Percentiles rank a stretch among this genome's conserved stretches.
Evolutionary conservation across 495 filamentous ascomycete genomes (phyloP).

Genomic region (Chaetomium tenue): DNA sequence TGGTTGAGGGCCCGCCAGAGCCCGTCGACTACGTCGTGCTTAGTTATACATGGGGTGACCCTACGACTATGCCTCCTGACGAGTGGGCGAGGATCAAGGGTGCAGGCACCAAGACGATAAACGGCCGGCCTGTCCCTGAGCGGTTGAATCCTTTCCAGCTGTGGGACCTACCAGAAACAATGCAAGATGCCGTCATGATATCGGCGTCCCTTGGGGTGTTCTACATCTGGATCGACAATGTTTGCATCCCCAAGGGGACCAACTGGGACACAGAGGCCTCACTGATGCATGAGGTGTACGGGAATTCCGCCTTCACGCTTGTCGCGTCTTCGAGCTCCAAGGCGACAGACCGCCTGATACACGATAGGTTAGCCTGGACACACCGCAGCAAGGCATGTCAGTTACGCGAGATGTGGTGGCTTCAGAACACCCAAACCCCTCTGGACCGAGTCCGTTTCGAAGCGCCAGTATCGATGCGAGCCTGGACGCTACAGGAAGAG

Average conservation of each 20-base stretch:
- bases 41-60: conserved; percentile 39
- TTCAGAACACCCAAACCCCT: conserved; percentile 27
- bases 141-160: conserved; percentile 26
- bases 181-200: conserved; percentile 35
- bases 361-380: conserved; percentile 30
- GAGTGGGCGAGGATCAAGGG: conserved; percentile 38
- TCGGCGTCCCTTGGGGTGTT: conserved; percentile 24
- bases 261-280: conserved; percentile 37
- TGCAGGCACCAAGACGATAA: conserved; percentile 31
- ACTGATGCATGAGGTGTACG: conserved; percentile 38
- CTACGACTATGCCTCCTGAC: conserved; percentile 27
- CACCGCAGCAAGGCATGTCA: conserved; percentile 30
- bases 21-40: conserved; percentile 36
- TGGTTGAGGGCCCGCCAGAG: conserved; percentile 20
- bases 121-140: conserved; percentile 30
- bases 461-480: conserved; percentile 31
- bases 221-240: conserved; percentile 38
- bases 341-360: conserved; percentile 32
- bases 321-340: conserved; percentile 35
- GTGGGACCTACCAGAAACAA: conserved; percentile 27
- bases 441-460: conserved; percentile 30
- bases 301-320: conserved; percentile 37
- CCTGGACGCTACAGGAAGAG: conserved; percentile 38
- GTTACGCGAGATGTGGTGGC: conserved; percentile 32
- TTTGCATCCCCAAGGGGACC: conserved; percentile 38